Percentiles rank a stretch among this genome's conserved stretches.
Evolutionary conservation across 495 filamentous ascomycete species (phyloP).

Genomic region (Penicillium riverlandense): DNA sequence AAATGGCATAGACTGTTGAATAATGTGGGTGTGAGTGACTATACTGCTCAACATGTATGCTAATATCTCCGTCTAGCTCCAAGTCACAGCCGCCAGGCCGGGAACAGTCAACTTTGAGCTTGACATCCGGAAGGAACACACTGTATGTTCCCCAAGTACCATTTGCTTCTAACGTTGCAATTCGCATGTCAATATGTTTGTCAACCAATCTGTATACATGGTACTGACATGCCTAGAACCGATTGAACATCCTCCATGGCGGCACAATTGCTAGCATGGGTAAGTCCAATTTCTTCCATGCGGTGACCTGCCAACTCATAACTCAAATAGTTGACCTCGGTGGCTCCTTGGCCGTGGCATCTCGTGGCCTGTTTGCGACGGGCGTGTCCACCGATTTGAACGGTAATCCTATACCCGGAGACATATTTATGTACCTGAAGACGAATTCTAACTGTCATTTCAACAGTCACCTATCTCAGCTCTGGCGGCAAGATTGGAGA

Average conservation of each 20-base stretch:
- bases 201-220: background rate
- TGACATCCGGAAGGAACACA: constrained; percentile 79
- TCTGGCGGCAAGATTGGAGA: constrained; percentile 81
- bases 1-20: constrained; percentile 30
- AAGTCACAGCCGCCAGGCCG: constrained; percentile 65
- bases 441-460: no score
- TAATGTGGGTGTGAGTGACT: constrained; percentile 18
- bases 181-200: background rate
- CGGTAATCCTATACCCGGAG: constrained; percentile 38
- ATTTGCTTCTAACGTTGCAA: background rate
- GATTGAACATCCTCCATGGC: constrained; percentile 84
- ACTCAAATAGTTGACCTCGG: constrained; percentile 68
- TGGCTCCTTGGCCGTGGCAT: constrained; percentile 88
- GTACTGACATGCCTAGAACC: constrained; percentile 52
- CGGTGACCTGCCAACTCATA: background rate
- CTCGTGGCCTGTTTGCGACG: constrained; percentile 76
- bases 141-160: constrained; percentile 42
- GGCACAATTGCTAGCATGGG: constrained; percentile 93
- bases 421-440: no score
- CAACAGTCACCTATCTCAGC: constrained; percentile 78
- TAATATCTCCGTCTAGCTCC: constrained; percentile 47
- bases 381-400: constrained; percentile 92
- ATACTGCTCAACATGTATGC: background rate
- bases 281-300: constrained; percentile 14
- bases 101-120: constrained; percentile 85